Evolutionary conservation across 306 rosid genomes (phyloP), one percentile per base, ranked within the genome.

Genomic region (Dalbergia cochinchinensis): DNA sequence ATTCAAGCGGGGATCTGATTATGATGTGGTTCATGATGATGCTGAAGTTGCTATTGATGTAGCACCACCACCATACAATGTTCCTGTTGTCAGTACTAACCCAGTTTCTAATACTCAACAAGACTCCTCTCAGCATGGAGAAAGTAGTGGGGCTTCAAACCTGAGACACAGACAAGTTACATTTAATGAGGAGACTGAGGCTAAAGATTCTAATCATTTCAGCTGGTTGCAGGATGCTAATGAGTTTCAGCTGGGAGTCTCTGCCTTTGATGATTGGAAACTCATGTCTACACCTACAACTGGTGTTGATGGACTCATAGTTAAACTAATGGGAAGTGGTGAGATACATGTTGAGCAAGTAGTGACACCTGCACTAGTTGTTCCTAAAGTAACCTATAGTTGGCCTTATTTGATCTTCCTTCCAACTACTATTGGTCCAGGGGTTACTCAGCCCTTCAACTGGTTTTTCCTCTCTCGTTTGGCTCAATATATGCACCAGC

Each of bases 351-450:
- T 51, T 39, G 7, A 37, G 1, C 51, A 37, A 39, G 14, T 39
- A 35, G 5, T 64, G 22, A 14, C n/a, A 35, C 3, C 45, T 41
- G 69, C 69, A 4, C 47, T 34, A 34, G 5, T 63, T 63, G 20
- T 64, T 35, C 69, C 20, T 64, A 35, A 64, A 35, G 42, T 64
- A 15, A 64, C 26, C 22, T 64, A 14, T 16, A 64, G 14, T 7
- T 64, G 69, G 26, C 69, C 69, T 64, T 64, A 15, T 35, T 35
- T 64, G 69, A 34, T 64, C 26, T 35, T 64, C 48, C 69, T 64
- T 64, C 22, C 69, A 64, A 14, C 69, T 64, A 19, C 0, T n/a
- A 7, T 0, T 35, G 26, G 69, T 34, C 48, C 69, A 64, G 6
- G 6, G 7, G 26, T 26, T 26, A n/a, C 51, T 1, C 31, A 1